Evolutionary conservation across 1,284 basidiomycete species (phyloP), one percentile per base, ranked within the genome.

Genomic region (Ceratobasidium sp.): DNA sequence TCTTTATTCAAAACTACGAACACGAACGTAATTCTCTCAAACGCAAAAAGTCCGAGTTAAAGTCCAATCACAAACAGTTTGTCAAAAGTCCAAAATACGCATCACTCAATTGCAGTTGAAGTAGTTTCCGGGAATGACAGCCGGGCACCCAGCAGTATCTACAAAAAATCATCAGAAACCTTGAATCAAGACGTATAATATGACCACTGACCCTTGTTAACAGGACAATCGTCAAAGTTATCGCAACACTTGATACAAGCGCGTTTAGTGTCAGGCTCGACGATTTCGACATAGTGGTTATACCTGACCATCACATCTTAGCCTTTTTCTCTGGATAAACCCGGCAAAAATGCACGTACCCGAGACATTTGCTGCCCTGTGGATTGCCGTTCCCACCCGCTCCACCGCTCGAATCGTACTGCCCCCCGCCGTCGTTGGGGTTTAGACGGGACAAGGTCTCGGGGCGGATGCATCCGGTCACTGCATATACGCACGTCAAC

Each of bases 351-450:
- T 1, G 16, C 27, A 51, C 69, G 11, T 6, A 77, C 69, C 80
- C 79, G 29, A 75, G 66, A 56, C 80, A 81, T 29, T 69, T 65
- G 46, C 78, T 79, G n/a, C 74, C 74, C 9, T 58, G 56, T 1
- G 80, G 80, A 77, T 81, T 81, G 24, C 80, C 80, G 7, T 31
- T 27, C 13, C 79, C 79, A 27, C 76, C 78, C 31, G 77, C 79
- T 39, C 80, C 80, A 37, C 80, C 80, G 69, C 77, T 79, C 14
- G 78, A 78, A 75, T 81, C 80, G 76, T 80, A 80, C 75, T 81
- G 80, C 5, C 80, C 80, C 9, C 80, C 80, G 9, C 74, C 78
- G 48, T 81, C 79, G 65, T 59, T 54, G 13, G 78, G 39, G 29
- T 76, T 71, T 1, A 80, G 72, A 2, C 72, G 72, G 27, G 76